Percentiles rank a stretch among this genome's conserved stretches.
These are phyloP conservation scores for Marasmius tenuissimus DNA, from an alignment of 1,284 basidiomycete species.

Conservation along the genomic window DNA sequence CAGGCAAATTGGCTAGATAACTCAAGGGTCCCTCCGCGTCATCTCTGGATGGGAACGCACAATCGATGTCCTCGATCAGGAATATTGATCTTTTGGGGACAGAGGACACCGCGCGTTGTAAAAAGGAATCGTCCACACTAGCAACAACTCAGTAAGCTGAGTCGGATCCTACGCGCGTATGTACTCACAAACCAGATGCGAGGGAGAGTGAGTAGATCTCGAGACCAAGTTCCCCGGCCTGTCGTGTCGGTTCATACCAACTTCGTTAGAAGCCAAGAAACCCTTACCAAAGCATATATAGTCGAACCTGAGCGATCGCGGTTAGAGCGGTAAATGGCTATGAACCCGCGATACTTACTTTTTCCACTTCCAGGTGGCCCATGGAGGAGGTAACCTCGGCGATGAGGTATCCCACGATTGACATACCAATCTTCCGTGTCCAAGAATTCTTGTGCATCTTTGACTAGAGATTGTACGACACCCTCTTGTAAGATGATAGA, in stretches of 20 bases:
- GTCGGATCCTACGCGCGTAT: neutral
- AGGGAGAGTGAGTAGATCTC: slow-evolving; percentile 61
- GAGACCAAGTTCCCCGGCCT: slow-evolving; percentile 56
- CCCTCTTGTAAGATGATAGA: slow-evolving; percentile 51
- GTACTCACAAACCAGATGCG: slow-evolving; percentile 43
- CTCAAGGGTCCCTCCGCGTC: slow-evolving; percentile 18
- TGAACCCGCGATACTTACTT: slow-evolving; percentile 30
- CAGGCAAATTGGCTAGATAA: neutral
- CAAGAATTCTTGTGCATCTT: slow-evolving; percentile 52
- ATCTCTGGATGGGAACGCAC: slow-evolving; percentile 49
- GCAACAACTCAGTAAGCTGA: neutral
- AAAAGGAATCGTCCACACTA: slow-evolving; percentile 49
- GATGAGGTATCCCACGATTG: slow-evolving; percentile 53
- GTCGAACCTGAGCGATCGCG: slow-evolving; percentile 40
- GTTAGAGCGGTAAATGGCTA: slow-evolving; percentile 1
- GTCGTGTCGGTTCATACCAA: neutral
- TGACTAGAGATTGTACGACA: slow-evolving; percentile 43
- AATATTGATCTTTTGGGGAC: slow-evolving; percentile 52
- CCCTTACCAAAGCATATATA: slow-evolving; percentile 52
- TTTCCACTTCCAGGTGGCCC: slow-evolving; percentile 57
- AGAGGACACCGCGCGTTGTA: slow-evolving; percentile 41
- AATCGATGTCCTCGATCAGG: slow-evolving; percentile 57
- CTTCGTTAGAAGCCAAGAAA: neutral
- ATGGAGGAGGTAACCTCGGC: slow-evolving; percentile 54
- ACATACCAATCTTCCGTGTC: slow-evolving; percentile 52